Percentiles rank a stretch among this genome's conserved stretches.
phyloP scores from a whole-genome alignment of 2,329 filamentous ascomycete genomes.

The Stachybotrys chartarum region DNA sequence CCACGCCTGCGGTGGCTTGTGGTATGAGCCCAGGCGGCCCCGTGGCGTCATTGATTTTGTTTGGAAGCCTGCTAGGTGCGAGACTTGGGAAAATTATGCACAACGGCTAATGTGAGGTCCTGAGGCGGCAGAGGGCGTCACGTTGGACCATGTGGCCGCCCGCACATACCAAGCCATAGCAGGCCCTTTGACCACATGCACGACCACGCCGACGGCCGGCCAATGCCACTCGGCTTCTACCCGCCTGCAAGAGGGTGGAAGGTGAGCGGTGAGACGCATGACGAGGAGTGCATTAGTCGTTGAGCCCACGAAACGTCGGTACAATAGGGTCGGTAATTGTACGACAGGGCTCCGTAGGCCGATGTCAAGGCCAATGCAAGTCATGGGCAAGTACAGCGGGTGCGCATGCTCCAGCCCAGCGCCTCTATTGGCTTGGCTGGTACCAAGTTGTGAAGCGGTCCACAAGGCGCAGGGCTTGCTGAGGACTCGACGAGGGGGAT shows the following conservation, averaged over 20 bases:
- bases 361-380: background rate
- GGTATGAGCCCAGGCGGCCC: too few species aligned
- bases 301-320: too few species aligned
- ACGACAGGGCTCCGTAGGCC: background rate
- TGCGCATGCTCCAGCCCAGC: background rate
- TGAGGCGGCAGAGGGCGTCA: too few species aligned
- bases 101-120: too few species aligned
- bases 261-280: background rate
- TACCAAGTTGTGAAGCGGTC: background rate
- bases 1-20: too few species aligned
- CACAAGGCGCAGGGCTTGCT: background rate
- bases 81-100: too few species aligned
- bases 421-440: background rate
- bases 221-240: background rate
- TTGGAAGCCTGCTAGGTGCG: too few species aligned
- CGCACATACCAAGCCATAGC: background rate
- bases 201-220: background rate
- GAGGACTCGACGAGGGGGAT: too few species aligned
- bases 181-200: background rate
- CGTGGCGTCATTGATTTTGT: too few species aligned
- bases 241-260: background rate
- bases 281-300: background rate
- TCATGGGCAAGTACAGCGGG: background rate
- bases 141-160: too few species aligned
- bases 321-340: too few species aligned